Base-by-base conservation (phyloP, 768 basidiomycete species). In the Jaapia argillacea region DNA sequence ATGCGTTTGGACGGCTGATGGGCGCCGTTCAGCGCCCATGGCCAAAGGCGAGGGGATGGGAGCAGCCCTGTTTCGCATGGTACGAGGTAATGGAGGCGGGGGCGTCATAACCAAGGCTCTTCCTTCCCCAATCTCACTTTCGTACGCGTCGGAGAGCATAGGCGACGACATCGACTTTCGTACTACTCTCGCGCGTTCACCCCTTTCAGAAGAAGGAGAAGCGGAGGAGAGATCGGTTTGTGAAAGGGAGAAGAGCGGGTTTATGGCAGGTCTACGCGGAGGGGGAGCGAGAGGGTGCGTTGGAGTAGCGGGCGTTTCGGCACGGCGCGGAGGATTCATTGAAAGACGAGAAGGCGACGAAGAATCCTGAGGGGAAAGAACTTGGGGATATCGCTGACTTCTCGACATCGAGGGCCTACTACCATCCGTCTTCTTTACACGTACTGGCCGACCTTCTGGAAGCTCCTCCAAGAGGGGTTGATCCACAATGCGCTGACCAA, bases 221-320 rank as follows among this genome's bases (percentile, higher is more conserved):
- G 55, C 57, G 3, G 65, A 33, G 37, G 10, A 48, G 21, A 79
- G 56, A 47, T 75, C 66, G 4, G 74, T 74, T 50, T 81, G 78
- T 2, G 81, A 83, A 27, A 67, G 58, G 12, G 79, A 82, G 51
- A 71, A 72, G 16, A 70, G 54, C 6, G 71, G 61, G 42, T 67
- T 72, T 44, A 71, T 56, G 23, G 71, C 58, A 50, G 68, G 61
- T 50, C 69, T 71, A 39, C 77, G 68, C 6, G 85, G 84, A 4
- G 85, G 76, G 26, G 82, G 85, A 2, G 77, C 67, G 16, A 87
- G 67, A 18, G 82, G 78, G 1, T 70, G 75, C 48, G 79, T 61
- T 18, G 69, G 76, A 6, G 70, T 74, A 12, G 65, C 57, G 10
- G 85, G 85, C 0, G 81, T 85, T 47, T 81, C 80, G 12, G 74